phyloP scores from a whole-genome alignment of 2,329 filamentous ascomycete species.

The Beauveria medogensis region DNA sequence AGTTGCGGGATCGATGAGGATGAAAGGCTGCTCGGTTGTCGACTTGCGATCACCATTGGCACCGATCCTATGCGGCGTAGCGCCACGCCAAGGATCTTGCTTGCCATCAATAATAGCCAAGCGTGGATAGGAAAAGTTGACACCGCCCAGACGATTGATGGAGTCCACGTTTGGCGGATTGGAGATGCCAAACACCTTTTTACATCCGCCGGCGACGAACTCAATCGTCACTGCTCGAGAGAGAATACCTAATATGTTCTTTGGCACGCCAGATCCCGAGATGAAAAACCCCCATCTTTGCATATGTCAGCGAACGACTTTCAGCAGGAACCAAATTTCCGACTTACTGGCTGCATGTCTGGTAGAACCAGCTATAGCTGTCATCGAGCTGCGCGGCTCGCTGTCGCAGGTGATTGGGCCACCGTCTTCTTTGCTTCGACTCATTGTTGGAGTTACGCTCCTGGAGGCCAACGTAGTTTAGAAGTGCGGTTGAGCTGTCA shows the following conservation, averaged over 20 bases:
- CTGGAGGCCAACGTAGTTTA: slow-evolving; percentile 41
- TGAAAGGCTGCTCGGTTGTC: slow-evolving; percentile 58
- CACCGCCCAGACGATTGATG: slow-evolving; percentile 72
- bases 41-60: slow-evolving; percentile 44
- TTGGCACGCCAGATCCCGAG: slow-evolving; percentile 62
- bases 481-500: slow-evolving; percentile 32
- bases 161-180: slow-evolving; percentile 51
- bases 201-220: slow-evolving; percentile 55
- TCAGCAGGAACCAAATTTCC: fast-evolving
- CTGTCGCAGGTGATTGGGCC: neutral
- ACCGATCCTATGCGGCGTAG: slow-evolving; percentile 59
- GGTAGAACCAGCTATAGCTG: slow-evolving; percentile 40
- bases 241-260: slow-evolving; percentile 56
- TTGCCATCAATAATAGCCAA: slow-evolving; percentile 71
- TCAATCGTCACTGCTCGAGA: slow-evolving; percentile 61
- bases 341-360: slow-evolving; percentile 46
- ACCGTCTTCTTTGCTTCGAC: neutral
- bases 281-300: slow-evolving; percentile 68
- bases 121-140: slow-evolving; percentile 62
- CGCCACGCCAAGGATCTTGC: slow-evolving; percentile 71
- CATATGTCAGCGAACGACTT: neutral
- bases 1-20: slow-evolving; percentile 63
- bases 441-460: neutral
- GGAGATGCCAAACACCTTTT: slow-evolving; percentile 60
- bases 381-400: neutral